phyloP scores from a whole-genome alignment of 225 moss, liverwort and hornwort genomes.

The Polytrichum commune region DNA sequence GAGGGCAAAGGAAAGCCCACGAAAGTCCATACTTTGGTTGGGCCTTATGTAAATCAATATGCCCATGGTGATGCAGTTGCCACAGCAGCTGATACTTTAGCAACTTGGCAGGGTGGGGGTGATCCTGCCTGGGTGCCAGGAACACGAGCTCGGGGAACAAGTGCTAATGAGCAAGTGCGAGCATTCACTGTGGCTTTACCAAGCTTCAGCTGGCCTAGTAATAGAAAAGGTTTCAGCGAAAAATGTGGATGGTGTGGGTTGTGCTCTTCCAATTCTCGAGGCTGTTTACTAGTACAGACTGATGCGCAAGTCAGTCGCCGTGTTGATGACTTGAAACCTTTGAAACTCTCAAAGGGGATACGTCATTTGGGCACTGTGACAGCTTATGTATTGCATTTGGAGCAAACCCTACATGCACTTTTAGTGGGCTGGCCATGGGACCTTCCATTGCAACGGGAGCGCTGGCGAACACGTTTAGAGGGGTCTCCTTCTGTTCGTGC shows the following conservation, averaged over 20 bases:
- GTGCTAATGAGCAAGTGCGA: conserved; percentile 72
- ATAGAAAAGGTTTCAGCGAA: conserved; percentile 71
- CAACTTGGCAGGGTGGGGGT: conserved; percentile 70
- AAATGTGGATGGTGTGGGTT: conserved; percentile 97
- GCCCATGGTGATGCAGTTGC: conserved; percentile 83
- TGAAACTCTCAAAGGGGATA: conserved; percentile 44
- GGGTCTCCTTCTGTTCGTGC: conserved; percentile 44
- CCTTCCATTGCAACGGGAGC: conserved; percentile 53
- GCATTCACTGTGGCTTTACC: conserved; percentile 73
- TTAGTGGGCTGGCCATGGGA: conserved; percentile 80
- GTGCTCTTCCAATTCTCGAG: conserved; percentile 59
- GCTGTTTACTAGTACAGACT: conserved; percentile 84
- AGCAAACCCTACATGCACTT: conserved; percentile 70
- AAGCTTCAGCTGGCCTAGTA: conserved; percentile 82
- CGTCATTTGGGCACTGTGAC: conserved; percentile 70
- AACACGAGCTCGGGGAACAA: conserved; percentile 58
- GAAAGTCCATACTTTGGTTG: conserved; percentile 17
- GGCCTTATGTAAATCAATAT: conserved; percentile 75
- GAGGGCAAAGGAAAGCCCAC: conserved; percentile 36
- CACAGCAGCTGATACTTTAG: conserved; percentile 73
- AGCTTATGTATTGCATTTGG: conserved; percentile 82
- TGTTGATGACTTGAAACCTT: conserved; percentile 67
- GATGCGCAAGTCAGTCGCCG: conserved; percentile 71
- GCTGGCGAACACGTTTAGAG: conserved; percentile 81
- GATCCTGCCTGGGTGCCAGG: conserved; percentile 71